Base-by-base conservation (phyloP, 345 rosid genomes). In the Tarenaya hassleriana region DNA sequence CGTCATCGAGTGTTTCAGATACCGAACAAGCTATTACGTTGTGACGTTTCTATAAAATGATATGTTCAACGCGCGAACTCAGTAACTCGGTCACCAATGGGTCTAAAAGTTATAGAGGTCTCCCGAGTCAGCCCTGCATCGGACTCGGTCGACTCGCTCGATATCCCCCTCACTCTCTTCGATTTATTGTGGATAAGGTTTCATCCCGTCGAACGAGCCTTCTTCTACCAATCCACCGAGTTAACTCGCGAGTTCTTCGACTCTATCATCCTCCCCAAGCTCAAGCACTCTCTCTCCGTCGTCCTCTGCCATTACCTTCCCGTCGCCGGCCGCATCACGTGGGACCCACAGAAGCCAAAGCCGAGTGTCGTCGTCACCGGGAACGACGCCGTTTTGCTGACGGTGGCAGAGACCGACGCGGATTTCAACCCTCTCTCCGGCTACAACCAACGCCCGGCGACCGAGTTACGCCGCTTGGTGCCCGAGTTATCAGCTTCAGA, bases 251-350 rank as follows among this genome's bases (percentile, higher is more conserved):
- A 39, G 1, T 20, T 12, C 2, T 76, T 76, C 40, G 1, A 54
- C 60, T 64, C 74, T 1, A 32, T n/a, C 2, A 56, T 68, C 58
- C 56, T 74, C 14, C 75, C 73, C 0, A 74, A 54, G 8, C 73
- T 77, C 54, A 74, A 68, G 24, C 66, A 33, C 24, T 74, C 79
- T 11, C 66, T 71, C 10, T 71, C 79, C 8, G 50, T 52, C 13
- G 48, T 60, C 24, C 79, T 77, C 59, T 15, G 29, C 18, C 58
- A 63, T 44, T 68, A 55, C 17, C 73, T 69, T 19, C 77, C 75
- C 16, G 52, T 74, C 32, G 20, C 69, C 3, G 75, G 79, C 14
- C 46, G 11, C 44, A 10, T 77, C 39, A 55, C 41, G 0, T 69
- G 75, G 77, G 53, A 50, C 7, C 14, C 41, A 33, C 17, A 50